These are phyloP conservation scores for Podaxis sp. DNA, from an alignment of 768 basidiomycete genomes.

Conservation along the genomic window DNA sequence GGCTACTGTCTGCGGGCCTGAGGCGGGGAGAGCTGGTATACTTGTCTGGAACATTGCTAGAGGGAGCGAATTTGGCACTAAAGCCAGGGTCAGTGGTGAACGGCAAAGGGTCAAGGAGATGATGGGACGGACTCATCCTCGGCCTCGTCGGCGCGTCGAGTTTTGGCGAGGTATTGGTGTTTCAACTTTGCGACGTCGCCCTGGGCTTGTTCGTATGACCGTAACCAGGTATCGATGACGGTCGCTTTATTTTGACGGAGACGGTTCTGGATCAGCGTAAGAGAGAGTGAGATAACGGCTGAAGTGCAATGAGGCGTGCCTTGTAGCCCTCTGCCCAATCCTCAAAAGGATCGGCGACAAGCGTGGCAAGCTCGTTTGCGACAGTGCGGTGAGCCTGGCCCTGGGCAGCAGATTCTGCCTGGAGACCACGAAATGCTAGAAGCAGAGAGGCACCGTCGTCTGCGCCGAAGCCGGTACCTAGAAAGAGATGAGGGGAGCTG, in stretches of 20 bases:
- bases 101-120: slow-evolving; percentile 14
- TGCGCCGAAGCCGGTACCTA: slow-evolving; percentile 66
- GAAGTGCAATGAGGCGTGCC: slow-evolving; percentile 33
- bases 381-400: slow-evolving; percentile 73
- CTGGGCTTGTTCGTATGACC: slow-evolving; percentile 67
- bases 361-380: slow-evolving; percentile 69
- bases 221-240: slow-evolving; percentile 65
- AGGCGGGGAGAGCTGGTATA: slow-evolving; percentile 81
- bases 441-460: slow-evolving; percentile 85
- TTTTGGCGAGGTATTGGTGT: slow-evolving; percentile 73
- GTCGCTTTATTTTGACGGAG: slow-evolving; percentile 55
- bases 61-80: slow-evolving; percentile 89
- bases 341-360: slow-evolving; percentile 80
- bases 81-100: slow-evolving; percentile 12
- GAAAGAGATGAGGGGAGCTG: slow-evolving; percentile 5
- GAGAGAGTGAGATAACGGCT: slow-evolving; percentile 12
- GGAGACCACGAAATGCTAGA: slow-evolving; percentile 77
- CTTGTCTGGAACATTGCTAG: slow-evolving; percentile 56
- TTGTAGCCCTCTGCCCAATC: slow-evolving; percentile 77
- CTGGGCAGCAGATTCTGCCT: slow-evolving; percentile 66
- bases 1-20: slow-evolving; percentile 49
- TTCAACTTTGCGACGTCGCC: slow-evolving; percentile 72
- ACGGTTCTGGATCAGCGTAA: slow-evolving; percentile 45
- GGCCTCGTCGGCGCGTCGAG: slow-evolving; percentile 83
- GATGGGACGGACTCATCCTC: slow-evolving; percentile 81